These are phyloP conservation scores for Vaccinium corymbosum DNA, from an alignment of 148 eudicot genomes.

Conservation along the genomic window DNA sequence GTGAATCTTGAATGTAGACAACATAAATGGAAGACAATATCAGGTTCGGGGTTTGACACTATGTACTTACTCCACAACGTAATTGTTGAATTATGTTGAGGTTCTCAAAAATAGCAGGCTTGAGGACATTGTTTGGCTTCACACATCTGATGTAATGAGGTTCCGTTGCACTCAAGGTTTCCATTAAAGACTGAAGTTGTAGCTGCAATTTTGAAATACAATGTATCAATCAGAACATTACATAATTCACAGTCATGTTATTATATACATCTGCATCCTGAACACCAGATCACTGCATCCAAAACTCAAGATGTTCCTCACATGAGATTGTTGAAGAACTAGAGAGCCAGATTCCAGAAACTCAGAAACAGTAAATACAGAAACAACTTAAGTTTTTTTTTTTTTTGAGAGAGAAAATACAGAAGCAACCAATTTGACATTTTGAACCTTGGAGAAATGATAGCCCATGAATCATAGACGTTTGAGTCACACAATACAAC, in stretches of 20 bases:
- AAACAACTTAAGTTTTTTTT: neutral
- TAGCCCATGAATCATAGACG: neutral
- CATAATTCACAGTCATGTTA: neutral
- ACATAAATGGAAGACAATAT: slow-evolving; percentile 6
- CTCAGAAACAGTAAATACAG: neutral
- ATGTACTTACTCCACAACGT: slow-evolving; percentile 95
- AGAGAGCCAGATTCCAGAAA: neutral
- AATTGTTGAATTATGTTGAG: slow-evolving; percentile 81
- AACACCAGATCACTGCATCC: neutral
- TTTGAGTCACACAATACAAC: neutral
- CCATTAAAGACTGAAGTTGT: slow-evolving; percentile 98
- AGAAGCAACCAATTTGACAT: neutral
- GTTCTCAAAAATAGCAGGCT: slow-evolving; percentile 96
- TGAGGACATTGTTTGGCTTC: slow-evolving; percentile 90
- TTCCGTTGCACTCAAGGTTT: slow-evolving; percentile 87
- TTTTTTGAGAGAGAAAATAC: neutral
- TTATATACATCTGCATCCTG: neutral
- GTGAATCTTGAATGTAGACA: neutral
- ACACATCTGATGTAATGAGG: slow-evolving; percentile 99
- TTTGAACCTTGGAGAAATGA: neutral
- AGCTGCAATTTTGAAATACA: slow-evolving; percentile 53
- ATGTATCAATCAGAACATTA: slow-evolving; percentile 18
- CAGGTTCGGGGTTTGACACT: slow-evolving; percentile 10
- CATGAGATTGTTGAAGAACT: slow-evolving; percentile 4
- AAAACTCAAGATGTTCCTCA: neutral